These are phyloP conservation scores for Tetradesmus lagerheimii DNA, from an alignment of 139 green algal species.

Conservation along the genomic window DNA sequence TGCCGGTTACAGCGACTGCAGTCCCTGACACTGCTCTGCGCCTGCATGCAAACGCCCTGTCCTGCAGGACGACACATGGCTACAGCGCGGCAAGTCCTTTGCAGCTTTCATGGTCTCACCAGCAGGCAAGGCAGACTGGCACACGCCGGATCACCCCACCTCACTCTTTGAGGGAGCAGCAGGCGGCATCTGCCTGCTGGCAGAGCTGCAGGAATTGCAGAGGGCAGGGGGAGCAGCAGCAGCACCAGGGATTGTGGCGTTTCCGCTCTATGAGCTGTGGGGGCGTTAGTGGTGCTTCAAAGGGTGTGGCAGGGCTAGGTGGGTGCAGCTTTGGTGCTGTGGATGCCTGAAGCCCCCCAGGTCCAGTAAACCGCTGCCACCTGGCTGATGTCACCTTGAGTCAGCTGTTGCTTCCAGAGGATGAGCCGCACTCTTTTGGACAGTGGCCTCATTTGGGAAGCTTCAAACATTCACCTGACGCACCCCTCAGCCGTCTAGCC, in stretches of 20 bases:
- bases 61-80: slow-evolving; percentile 39
- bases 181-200: slow-evolving; percentile 56
- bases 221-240: background rate
- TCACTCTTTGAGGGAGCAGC: slow-evolving; percentile 61
- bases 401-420: background rate
- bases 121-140: slow-evolving; percentile 45
- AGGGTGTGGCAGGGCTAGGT: background rate
- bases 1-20: too few relatives aligned
- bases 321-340: background rate
- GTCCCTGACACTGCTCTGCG: background rate
- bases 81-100: slow-evolving; percentile 47
- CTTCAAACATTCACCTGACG: too few relatives aligned
- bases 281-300: background rate
- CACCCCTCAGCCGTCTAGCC: too few relatives aligned
- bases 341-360: background rate
- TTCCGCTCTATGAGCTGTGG: slow-evolving; percentile 36
- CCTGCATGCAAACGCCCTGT: background rate
- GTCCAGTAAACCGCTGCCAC: background rate
- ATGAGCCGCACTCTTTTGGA: background rate
- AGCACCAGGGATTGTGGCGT: background rate
- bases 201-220: slow-evolving; percentile 51
- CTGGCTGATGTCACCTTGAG: background rate
- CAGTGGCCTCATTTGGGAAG: too few relatives aligned
- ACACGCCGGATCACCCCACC: slow-evolving; percentile 55
- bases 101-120: slow-evolving; percentile 36